Base-by-base conservation (phyloP, 495 filamentous ascomycete genomes). In the Clohesyomyces aquaticus region DNA sequence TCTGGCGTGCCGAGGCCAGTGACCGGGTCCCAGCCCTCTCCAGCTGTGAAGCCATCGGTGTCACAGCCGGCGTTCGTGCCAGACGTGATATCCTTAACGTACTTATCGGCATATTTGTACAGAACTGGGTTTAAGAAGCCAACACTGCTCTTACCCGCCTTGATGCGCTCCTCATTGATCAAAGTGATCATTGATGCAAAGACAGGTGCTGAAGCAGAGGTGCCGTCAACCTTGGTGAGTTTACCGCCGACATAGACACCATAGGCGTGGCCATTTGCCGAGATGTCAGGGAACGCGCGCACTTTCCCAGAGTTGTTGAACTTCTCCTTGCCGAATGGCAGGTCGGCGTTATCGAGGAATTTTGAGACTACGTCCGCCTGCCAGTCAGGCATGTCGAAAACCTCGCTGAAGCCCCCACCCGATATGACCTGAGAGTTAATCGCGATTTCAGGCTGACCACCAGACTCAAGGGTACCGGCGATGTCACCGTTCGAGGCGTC, bases 281-380 rank as follows among this genome's bases (percentile, higher is more conserved):
- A 66, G 49, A 76, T 70, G 45, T 76, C 75, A 0, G 75, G 75
- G 51, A 73, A 74, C 0, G 28, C 75, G 43, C 74, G 73, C 0
- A 85, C 85, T 6, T 78, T 77, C 8, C 80, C 78, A 65, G 84
- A 84, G 73, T 86, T 88, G 63, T 85, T 79, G 54, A 78, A 82
- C 4, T 74, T 71, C 28, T 80, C 74, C 38, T 73, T 79, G 66
- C 83, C 83, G 0, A 66, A 68, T 0, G 77, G 79, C 3, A 81
- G 55, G 21, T 23, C 50, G 38, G 22, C 72, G 27, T 41, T 70
- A 0, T 52, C 54, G 41, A 76, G n/a, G 47, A 74, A 77, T 2
- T 51, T 46, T 16, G 42, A 27, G 0, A 77, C 74, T n/a, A 60
- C 66, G 16, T 51, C 38, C 4, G 54, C 28, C 61, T 77, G 73